phyloP scores from a whole-genome alignment of 2,329 filamentous ascomycete genomes.

The Furcasterigmium furcatum region DNA sequence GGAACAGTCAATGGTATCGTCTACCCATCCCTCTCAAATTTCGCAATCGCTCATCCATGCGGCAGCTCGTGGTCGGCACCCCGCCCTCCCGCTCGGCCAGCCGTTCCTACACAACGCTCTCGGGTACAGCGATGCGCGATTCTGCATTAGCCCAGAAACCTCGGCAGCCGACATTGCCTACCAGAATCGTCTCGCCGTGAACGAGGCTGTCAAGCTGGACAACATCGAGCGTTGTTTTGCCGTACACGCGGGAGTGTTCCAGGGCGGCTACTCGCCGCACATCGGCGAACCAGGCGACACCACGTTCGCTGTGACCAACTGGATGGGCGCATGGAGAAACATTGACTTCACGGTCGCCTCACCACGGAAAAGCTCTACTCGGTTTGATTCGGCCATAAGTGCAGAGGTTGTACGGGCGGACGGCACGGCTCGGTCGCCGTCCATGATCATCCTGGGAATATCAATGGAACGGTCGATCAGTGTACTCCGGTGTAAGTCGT shows the following conservation, averaged over 20 bases:
- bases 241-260: conserved; percentile 5
- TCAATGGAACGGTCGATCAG: neutral
- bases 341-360: conserved; percentile 10
- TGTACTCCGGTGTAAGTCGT: neutral
- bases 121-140: conserved; percentile 4
- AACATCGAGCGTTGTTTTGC: conserved; percentile 8
- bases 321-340: conserved; percentile 12
- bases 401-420: too few species aligned
- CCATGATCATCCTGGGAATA: neutral
- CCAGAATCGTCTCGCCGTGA: conserved; percentile 9
- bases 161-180: conserved; percentile 11
- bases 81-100: conserved; percentile 6
- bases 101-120: conserved; percentile 16
- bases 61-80: conserved; percentile 11
- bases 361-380: too few species aligned
- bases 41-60: neutral
- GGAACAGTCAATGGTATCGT: conserved; percentile 1
- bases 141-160: conserved; percentile 8
- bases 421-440: too few species aligned
- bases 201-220: conserved; percentile 12
- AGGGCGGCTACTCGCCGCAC: conserved; percentile 4
- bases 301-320: conserved; percentile 12
- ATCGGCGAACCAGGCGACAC: conserved; percentile 14
- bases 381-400: too few species aligned
- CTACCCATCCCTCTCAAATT: neutral